Base-by-base conservation (phyloP, 805 yeast species). In the Phaffomyces thermotolerans region DNA sequence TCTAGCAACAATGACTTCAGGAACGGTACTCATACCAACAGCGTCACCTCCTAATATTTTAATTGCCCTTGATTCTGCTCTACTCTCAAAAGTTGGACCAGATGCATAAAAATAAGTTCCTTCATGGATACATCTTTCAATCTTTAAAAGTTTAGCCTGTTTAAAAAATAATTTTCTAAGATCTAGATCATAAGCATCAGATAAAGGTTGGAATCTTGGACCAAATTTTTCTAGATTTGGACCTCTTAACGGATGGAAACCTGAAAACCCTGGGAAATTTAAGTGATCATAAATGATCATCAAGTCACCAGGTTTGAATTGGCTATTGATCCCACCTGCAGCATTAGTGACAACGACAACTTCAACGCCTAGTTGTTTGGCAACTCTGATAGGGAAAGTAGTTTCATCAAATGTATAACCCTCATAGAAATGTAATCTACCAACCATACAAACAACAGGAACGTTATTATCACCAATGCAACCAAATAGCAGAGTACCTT, bases 21-120 rank as follows among this genome's bases (percentile, higher is more conserved):
- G 97, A 30, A 91, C 97, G 0, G 98, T 93, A 45, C 95, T 84
- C 99, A 91, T 91, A 4, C 98, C 98, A 2, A 90, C 98, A 0
- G 93, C 85, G 63, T 91, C 98, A 41, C 87, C 96, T 9, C 98
- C 98, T 25, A 84, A 51, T 6, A 66, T 52, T 47, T 79, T 63
- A 38, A 91, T 68, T 71, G 81, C 71, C 45, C 95, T 72, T n/a
- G 83, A 84, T 66, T 91, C 99, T 0, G 97, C 96, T 54, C 96
- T 73, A 3, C 86, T 76, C 67, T 91, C 99, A 63, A 83, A 91
- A 1, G 96, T 86, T 5, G 99, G 98, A 0, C 99, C 99, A 6
- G 95, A 76, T 8, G 82, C 95, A 63, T 76, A 90, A 42, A 75
- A 76, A 58, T 91, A 91, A 1, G 81, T 77, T 32, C 98, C 99